Base-by-base conservation (phyloP, 1,139 yeast genomes). In the Starmera stellimalicola region DNA sequence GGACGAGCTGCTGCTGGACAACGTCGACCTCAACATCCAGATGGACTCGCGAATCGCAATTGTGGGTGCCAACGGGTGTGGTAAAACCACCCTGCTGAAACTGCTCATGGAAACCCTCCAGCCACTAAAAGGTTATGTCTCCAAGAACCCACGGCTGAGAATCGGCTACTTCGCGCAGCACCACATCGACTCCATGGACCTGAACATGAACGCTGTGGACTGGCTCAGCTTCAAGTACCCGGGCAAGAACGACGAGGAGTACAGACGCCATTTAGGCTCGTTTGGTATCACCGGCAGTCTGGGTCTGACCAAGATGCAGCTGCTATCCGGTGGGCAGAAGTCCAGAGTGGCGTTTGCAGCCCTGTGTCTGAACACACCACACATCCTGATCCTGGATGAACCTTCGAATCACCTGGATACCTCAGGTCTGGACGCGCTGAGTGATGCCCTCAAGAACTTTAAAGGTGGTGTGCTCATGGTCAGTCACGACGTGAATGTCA, bases 121-220 rank as follows among this genome's bases (percentile, higher is more conserved):
- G 16, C 97, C 98, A 3, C 50, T 75, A 29, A 64, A 62, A 9
- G 99, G 99, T 38, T 66, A 70, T 38, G 81, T 88, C 14, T 70
- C 83, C 20, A 73, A 77, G 44, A 88, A 91, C 52, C 82, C 94
- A 27, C 72, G 97, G 49, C 65, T 91, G 46, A 73, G 98, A 60
- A 81, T 91, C 33, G 98, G 95, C 15, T 93, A 93, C 60, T 91
- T 91, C 64, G 97, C 99, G n/a, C 99, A 91, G 63, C 98, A 91
- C 57, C 98, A 91, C 53, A 94, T 91, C 44, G 99, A 91, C 52
- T 81, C 91, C n/a, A 84, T 91, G 95, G 98, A 91, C 52, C 64
- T 88, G 47, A 67, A 61, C n/a, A 63, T 76, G 33, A 81, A 87
- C 37, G 96, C 98, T 0, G 96, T 91, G 7, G 78, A 81, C 36